phyloP scores from a whole-genome alignment of 1,284 basidiomycete species.

The Marasmius sp. region DNA sequence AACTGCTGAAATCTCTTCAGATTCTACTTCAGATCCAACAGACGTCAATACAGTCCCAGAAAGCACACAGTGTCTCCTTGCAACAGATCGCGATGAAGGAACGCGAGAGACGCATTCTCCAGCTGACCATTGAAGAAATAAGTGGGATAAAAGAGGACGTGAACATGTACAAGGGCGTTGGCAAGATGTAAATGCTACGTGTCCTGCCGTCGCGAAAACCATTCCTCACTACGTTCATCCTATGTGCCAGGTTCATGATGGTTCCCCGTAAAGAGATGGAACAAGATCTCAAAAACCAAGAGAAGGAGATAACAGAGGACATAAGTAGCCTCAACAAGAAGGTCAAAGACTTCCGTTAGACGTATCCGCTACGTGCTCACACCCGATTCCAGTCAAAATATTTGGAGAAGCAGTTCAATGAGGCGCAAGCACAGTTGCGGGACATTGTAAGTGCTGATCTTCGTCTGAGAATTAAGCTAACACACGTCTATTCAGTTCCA shows the following conservation, averaged over 20 bases:
- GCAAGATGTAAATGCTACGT: constrained; percentile 75
- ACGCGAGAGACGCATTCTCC: constrained; percentile 83
- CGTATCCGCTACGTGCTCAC: neutral
- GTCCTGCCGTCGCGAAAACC: neutral
- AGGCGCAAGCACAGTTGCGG: constrained; percentile 81
- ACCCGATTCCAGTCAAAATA: constrained; percentile 69
- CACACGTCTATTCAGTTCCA: constrained; percentile 48
- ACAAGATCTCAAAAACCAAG: constrained; percentile 67
- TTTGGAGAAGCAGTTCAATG: constrained; percentile 88
- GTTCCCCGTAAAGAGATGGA: constrained; percentile 83
- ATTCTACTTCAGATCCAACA: constrained; percentile 89
- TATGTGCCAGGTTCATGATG: constrained; percentile 75
- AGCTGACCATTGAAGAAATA: constrained; percentile 82
- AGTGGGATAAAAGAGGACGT: constrained; percentile 62
- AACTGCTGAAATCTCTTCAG: constrained; percentile 40
- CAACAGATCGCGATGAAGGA: constrained; percentile 81
- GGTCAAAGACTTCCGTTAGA: constrained; percentile 33
- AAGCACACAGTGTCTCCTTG: constrained; percentile 66
- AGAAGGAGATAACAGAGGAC: constrained; percentile 82
- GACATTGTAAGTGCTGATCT: constrained; percentile 69
- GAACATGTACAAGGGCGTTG: constrained; percentile 86
- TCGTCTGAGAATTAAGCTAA: neutral
- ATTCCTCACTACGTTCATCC: constrained; percentile 7
- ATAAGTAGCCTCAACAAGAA: constrained; percentile 80
- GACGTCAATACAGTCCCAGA: constrained; percentile 79